A percentile compares a stretch with the other conserved stretches of the same genome.
Conservation (phyloP, 352 stramenopile species). For the Pythium phragmiticola region DNA sequence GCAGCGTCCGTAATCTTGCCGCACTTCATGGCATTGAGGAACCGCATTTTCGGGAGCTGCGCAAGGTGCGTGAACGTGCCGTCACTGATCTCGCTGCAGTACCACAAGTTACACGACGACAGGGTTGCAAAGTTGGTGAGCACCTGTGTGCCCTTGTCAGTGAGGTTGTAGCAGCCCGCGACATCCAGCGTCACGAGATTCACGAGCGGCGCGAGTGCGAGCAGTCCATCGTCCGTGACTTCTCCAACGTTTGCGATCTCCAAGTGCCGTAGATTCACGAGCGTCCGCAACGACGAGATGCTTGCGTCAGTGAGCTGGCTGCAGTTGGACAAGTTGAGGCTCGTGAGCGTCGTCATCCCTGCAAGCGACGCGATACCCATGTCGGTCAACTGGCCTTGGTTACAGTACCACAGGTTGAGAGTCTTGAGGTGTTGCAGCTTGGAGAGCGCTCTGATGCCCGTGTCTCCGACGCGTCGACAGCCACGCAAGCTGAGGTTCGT, state of each 20-base stretch:
- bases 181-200: constrained; percentile 67
- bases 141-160: constrained; percentile 60
- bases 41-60: constrained; percentile 52
- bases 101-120: constrained; percentile 76
- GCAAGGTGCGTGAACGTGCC: constrained; percentile 58
- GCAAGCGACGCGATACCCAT: constrained; percentile 48
- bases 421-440: constrained; percentile 40
- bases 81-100: constrained; percentile 78
- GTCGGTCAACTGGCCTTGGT: constrained; percentile 74
- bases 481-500: constrained; percentile 61
- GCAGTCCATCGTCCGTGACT: constrained; percentile 59
- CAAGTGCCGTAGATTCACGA: constrained; percentile 65
- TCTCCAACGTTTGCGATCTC: constrained; percentile 80
- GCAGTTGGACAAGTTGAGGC: constrained; percentile 78
- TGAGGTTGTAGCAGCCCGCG: constrained; percentile 81
- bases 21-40: constrained; percentile 84
- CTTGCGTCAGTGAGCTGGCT: constrained; percentile 67
- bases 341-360: constrained; percentile 53
- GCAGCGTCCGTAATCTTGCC: constrained; percentile 63
- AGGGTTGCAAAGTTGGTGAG: constrained; percentile 53
- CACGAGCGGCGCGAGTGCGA: constrained; percentile 46
- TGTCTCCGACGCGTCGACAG: constrained; percentile 57
- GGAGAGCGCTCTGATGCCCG: constrained; percentile 44
- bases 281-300: constrained; percentile 42
- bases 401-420: constrained; percentile 83